Conservation (phyloP, 192 early-diverging fungal genomes). For the Phlyctochytrium planicorne region DNA sequence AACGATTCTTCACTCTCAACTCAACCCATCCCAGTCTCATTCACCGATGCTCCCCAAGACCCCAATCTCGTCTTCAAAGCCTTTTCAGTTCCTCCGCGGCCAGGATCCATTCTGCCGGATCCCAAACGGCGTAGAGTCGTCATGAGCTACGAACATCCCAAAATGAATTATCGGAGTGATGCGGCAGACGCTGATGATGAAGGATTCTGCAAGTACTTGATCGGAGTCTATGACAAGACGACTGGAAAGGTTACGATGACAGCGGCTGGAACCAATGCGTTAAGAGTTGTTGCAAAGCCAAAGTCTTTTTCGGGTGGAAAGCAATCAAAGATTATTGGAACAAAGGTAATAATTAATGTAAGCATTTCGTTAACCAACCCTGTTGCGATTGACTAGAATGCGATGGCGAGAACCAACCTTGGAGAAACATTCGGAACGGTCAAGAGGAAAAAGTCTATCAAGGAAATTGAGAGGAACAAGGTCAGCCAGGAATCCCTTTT, state of each 20-base stretch:
- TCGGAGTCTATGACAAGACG: constrained; percentile 76
- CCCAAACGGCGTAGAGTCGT: too few relatives aligned
- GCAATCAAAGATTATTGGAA: constrained; percentile 43
- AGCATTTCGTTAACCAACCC: neutral
- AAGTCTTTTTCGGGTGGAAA: constrained; percentile 64
- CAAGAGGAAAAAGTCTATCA: constrained; percentile 80
- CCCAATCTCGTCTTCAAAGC: too few relatives aligned
- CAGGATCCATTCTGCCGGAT: too few relatives aligned
- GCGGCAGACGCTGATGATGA: too few relatives aligned
- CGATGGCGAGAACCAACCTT: constrained; percentile 70
- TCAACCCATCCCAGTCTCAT: too few relatives aligned
- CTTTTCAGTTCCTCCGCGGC: too few relatives aligned
- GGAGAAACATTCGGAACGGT: constrained; percentile 93
- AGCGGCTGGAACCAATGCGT: constrained; percentile 50
- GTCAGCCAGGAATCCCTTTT: constrained; percentile 72
- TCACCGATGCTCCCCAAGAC: too few relatives aligned
- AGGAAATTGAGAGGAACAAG: constrained; percentile 80
- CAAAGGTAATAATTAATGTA: constrained; percentile 28
- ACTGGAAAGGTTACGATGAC: constrained; percentile 69
- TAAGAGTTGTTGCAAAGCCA: constrained; percentile 65
- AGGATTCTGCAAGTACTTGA: constrained; percentile 65
- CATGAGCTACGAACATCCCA: too few relatives aligned
- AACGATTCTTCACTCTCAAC: too few relatives aligned
- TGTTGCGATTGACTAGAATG: constrained; percentile 28
- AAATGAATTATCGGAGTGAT: too few relatives aligned